Evolutionary conservation across 129 eudicot species (phyloP).

Genomic region (Escallonia rubra): DNA sequence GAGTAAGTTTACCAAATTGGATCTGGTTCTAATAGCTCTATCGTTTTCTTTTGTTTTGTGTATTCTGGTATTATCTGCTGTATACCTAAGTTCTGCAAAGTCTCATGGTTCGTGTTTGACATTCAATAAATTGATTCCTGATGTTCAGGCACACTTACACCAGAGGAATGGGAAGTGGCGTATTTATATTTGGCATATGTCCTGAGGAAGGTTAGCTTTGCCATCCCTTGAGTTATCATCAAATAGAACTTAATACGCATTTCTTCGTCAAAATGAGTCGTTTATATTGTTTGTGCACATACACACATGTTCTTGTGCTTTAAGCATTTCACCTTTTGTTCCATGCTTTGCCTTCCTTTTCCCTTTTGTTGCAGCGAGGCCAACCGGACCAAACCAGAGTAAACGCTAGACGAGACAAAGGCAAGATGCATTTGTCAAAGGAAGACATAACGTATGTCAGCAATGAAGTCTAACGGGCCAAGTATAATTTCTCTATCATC

Average conservation of each 20-base stretch:
- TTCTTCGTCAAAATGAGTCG: background rate
- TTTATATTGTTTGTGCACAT: background rate
- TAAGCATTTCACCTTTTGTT: too few species aligned
- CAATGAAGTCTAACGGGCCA: slow-evolving; percentile 1
- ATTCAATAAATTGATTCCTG: background rate
- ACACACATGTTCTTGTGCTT: background rate
- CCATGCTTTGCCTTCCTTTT: background rate
- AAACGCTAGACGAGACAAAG: slow-evolving; percentile 52
- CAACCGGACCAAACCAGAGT: slow-evolving; percentile 56
- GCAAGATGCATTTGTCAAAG: slow-evolving; percentile 64
- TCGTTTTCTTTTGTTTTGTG: background rate
- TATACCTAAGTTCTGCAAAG: background rate
- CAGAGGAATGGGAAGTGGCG: slow-evolving; percentile 98
- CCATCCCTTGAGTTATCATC: background rate
- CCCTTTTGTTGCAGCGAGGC: slow-evolving; percentile 49
- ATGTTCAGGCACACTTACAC: slow-evolving; percentile 69
- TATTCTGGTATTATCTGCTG: background rate
- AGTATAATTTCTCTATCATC: too few species aligned
- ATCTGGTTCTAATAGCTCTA: background rate
- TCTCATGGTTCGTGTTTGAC: background rate
- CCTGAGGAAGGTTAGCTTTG: slow-evolving; percentile 69
- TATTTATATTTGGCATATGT: slow-evolving; percentile 85
- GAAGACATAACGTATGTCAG: slow-evolving; percentile 58
- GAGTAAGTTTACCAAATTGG: slow-evolving; percentile 36
- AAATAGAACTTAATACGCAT: background rate